A percentile compares a stretch with the other conserved stretches of the same genome.
Conservation (phyloP, 148 eudicot genomes). For the Cornus controversa region DNA sequence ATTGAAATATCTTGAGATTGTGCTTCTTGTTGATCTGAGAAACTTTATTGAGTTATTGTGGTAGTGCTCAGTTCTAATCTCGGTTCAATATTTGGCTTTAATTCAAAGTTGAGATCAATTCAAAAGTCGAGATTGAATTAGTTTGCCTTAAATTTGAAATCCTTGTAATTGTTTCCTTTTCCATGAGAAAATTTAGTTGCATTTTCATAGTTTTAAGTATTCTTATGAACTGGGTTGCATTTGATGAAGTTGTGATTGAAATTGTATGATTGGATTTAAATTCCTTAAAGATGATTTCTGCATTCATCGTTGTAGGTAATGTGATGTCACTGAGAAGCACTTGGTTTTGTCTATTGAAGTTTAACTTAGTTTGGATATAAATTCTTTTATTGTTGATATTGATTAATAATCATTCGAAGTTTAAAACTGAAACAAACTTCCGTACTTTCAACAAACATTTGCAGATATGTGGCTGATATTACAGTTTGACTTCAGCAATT, state of each 20-base stretch:
- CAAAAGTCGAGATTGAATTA: too few relatives aligned
- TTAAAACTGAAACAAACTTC: background rate
- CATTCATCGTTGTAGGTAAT: constrained; percentile 12
- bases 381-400: background rate
- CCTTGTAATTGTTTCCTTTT: too few relatives aligned
- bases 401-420: background rate
- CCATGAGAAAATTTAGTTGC: too few relatives aligned
- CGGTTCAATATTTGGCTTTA: too few relatives aligned
- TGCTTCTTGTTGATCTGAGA: too few relatives aligned
- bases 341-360: background rate
- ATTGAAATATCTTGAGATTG: too few relatives aligned
- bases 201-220: background rate
- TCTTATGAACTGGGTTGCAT: background rate
- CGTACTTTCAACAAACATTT: background rate
- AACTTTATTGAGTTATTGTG: too few relatives aligned
- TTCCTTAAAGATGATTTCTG: background rate
- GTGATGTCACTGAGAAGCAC: background rate
- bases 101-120: too few relatives aligned
- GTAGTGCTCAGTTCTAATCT: too few relatives aligned
- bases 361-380: background rate
- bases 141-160: too few relatives aligned
- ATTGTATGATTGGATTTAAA: background rate
- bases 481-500: background rate
- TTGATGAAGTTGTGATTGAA: background rate
- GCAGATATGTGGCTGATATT: constrained; percentile 3